phyloP scores from a whole-genome alignment of 352 stramenopile species.

The Globisporangium paroecandrum region DNA sequence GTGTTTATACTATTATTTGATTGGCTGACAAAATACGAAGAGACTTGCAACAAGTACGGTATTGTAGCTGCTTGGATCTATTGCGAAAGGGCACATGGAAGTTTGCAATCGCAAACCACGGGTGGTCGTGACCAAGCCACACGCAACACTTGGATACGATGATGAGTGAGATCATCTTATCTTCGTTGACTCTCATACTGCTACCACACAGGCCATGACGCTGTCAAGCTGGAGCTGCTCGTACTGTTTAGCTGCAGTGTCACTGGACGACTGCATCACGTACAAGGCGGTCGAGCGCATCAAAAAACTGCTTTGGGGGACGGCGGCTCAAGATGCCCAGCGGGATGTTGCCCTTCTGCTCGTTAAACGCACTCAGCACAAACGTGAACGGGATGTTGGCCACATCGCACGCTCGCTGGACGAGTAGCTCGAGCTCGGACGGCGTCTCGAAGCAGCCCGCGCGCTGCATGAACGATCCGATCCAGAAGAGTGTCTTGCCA shows the following conservation, averaged over 20 bases:
- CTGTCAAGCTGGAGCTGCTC: background rate
- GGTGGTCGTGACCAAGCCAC: background rate
- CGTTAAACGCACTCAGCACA: slow-evolving; percentile 49
- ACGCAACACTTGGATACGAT: background rate
- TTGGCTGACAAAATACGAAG: slow-evolving; percentile 2
- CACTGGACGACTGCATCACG: background rate
- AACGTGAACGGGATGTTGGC: slow-evolving; percentile 53
- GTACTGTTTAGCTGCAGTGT: background rate
- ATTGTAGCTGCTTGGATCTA: slow-evolving; percentile 2
- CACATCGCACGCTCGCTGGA: slow-evolving; percentile 42
- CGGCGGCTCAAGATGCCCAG: slow-evolving; percentile 60
- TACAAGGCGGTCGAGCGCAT: slow-evolving; percentile 38
- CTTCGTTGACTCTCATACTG: background rate
- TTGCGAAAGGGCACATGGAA: slow-evolving; percentile 9
- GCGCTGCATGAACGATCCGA: slow-evolving; percentile 67
- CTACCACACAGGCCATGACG: background rate
- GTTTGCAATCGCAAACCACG: background rate
- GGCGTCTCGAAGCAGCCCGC: slow-evolving; percentile 65
- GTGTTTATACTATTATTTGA: background rate
- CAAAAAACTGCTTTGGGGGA: slow-evolving; percentile 60
- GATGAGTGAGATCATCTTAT: background rate
- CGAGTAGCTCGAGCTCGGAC: slow-evolving; percentile 45
- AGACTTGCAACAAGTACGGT: background rate
- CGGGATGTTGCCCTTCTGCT: slow-evolving; percentile 53
- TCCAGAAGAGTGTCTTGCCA: slow-evolving; percentile 58